Evolutionary conservation across 2,329 filamentous ascomycete species (phyloP).

Genomic region (Diatrype stigma): DNA sequence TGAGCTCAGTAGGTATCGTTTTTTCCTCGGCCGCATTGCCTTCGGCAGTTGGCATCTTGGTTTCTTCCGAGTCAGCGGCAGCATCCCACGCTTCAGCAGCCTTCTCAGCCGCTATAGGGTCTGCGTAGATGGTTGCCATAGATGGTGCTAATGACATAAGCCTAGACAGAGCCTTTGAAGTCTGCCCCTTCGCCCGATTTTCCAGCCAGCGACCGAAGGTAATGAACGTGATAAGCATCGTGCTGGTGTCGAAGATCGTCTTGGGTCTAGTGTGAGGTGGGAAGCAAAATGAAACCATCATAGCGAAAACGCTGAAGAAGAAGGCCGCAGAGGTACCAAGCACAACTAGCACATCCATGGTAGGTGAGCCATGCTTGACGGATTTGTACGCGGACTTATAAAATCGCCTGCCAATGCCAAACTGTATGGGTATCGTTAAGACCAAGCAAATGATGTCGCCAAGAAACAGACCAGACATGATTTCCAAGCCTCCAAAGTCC

Average conservation of each 20-base stretch:
- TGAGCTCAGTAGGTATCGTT: slow-evolving; percentile 86
- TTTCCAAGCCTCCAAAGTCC: slow-evolving; percentile 68
- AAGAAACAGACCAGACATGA: slow-evolving; percentile 75
- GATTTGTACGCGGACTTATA: slow-evolving; percentile 93
- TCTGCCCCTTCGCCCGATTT: slow-evolving; percentile 93
- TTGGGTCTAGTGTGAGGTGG: slow-evolving; percentile 74
- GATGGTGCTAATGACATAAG: slow-evolving; percentile 96
- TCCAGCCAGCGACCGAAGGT: slow-evolving; percentile 87
- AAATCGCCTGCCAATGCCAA: slow-evolving; percentile 91
- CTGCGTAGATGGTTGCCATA: slow-evolving; percentile 94
- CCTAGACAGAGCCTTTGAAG: slow-evolving; percentile 84
- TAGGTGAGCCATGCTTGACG: slow-evolving; percentile 82
- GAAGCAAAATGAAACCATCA: slow-evolving; percentile 75
- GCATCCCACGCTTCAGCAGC: slow-evolving; percentile 73
- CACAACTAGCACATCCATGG: slow-evolving; percentile 96
- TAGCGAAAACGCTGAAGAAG: slow-evolving; percentile 87
- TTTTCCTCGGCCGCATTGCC: slow-evolving; percentile 73
- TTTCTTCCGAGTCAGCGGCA: slow-evolving; percentile 34
- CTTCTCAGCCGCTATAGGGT: slow-evolving; percentile 91
- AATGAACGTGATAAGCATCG: slow-evolving; percentile 97
- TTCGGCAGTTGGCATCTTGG: slow-evolving; percentile 41
- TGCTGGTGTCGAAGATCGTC: slow-evolving; percentile 95
- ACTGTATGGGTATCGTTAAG: slow-evolving; percentile 90
- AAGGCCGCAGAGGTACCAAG: slow-evolving; percentile 93
- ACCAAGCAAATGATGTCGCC: slow-evolving; percentile 80